Evolutionary conservation across 805 yeast genomes (phyloP).

Genomic region (Myxozyma neglecta): DNA sequence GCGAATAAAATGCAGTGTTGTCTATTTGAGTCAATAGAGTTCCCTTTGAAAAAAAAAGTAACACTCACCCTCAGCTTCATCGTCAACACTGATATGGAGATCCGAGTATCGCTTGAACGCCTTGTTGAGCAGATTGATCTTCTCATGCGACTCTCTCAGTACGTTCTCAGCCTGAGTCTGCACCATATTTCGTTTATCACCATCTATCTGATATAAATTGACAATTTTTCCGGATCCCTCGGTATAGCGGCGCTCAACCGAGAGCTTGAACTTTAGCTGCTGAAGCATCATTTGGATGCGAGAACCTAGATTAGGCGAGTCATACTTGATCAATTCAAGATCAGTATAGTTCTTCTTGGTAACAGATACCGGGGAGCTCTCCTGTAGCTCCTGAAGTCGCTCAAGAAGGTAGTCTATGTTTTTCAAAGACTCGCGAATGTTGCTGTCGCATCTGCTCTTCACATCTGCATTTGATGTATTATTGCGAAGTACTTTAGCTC

Average conservation of each 20-base stretch:
- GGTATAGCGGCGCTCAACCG: slow-evolving; percentile 89
- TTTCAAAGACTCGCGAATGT: slow-evolving; percentile 85
- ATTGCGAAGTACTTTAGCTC: slow-evolving; percentile 77
- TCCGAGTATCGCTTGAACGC: slow-evolving; percentile 86
- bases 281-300: slow-evolving; percentile 94
- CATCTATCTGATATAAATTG: slow-evolving; percentile 82
- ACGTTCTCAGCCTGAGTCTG: slow-evolving; percentile 96
- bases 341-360: slow-evolving; percentile 28
- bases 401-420: slow-evolving; percentile 80
- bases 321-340: slow-evolving; percentile 78
- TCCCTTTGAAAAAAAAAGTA: slow-evolving; percentile 31
- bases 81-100: slow-evolving; percentile 72
- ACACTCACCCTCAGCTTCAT: slow-evolving; percentile 39
- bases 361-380: slow-evolving; percentile 39
- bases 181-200: slow-evolving; percentile 78
- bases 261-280: slow-evolving; percentile 87
- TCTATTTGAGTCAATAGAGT: slow-evolving; percentile 5
- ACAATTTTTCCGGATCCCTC: slow-evolving; percentile 90
- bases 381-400: slow-evolving; percentile 67
- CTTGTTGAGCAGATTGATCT: slow-evolving; percentile 78
- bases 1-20: slow-evolving; percentile 62
- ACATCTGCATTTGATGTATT: slow-evolving; percentile 78
- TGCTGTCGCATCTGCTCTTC: slow-evolving; percentile 85
- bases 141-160: slow-evolving; percentile 70
- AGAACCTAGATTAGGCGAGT: slow-evolving; percentile 92